Base-by-base conservation (phyloP, 2,329 filamentous ascomycete genomes). In the Fusarium sp. region DNA sequence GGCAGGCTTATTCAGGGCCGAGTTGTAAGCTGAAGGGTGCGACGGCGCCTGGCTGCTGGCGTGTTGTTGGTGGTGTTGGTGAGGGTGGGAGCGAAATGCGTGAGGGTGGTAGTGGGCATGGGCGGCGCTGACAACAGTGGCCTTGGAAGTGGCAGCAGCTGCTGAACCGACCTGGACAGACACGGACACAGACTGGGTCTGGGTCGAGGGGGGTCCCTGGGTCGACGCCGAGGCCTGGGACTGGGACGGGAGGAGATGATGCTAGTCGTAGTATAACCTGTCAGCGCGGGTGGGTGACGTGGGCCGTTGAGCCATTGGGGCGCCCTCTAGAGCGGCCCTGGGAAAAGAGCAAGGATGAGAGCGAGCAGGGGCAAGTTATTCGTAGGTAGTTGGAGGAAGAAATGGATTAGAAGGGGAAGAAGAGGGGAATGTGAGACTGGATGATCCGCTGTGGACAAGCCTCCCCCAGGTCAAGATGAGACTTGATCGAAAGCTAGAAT, bases 251-350 rank as follows among this genome's bases (percentile, higher is more conserved):
- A 66, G 34, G 68, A 71, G 70, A 68, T 74, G 75, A 69, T 77
- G 74, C 73, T 71, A 74, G 70, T 66, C 64, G 60, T 60, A 58
- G 70, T 68, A 66, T 57, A 71, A 68, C 73, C 73, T 78, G 76
- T 78, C 76, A 78, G 74, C 64, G 71, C 68, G 66, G 72, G 76
- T 74, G 76, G 76, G 76, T 78, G 76, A 77, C 76, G 75, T 78
- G 76, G 75, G 76, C 76, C 74, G 67, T 73, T 74, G 67, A 75
- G 62, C 71, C 70, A 75, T 76, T 72, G 65, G 71, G 61, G 60
- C 67, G 56, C 50, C 32, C 25, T 68, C 62, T 35, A 45, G 64
- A 34, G 57, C 45, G 27, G 62, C 35, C 57, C 43, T 66, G 34
- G 54, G 23, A 66, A 43, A 39, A 34, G 56, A 61, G 56, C 71